These are phyloP conservation scores for Eutrema yunnanense DNA, from an alignment of 345 rosid genomes.

Conservation along the genomic window DNA sequence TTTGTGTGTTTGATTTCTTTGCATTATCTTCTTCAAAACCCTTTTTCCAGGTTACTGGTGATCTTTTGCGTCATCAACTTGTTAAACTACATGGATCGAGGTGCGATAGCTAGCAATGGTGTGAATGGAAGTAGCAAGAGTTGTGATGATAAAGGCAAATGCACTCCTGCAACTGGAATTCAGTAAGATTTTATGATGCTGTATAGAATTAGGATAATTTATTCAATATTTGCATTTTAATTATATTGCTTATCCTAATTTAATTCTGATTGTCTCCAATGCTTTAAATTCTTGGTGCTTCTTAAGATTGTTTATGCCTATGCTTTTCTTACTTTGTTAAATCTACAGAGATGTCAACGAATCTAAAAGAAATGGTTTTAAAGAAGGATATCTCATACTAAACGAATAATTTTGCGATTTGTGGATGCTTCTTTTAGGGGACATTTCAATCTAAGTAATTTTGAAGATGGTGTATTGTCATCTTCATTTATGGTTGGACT, in stretches of 20 bases:
- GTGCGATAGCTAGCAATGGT: slow-evolving; percentile 89
- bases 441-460: slow-evolving; percentile 63
- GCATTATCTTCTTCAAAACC: not conserved
- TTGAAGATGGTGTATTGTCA: slow-evolving; percentile 86
- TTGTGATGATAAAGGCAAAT: slow-evolving; percentile 56
- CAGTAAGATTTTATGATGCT: slow-evolving; percentile 46
- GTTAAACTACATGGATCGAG: slow-evolving; percentile 85
- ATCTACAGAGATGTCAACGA: no score
- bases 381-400: no score
- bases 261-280: no score
- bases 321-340: not conserved
- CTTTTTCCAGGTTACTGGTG: slow-evolving; percentile 46
- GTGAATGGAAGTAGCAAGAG: slow-evolving; percentile 68
- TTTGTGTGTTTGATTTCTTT: not conserved
- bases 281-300: not conserved
- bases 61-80: slow-evolving; percentile 80
- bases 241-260: no score
- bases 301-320: no score
- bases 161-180: slow-evolving; percentile 68
- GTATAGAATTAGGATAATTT: not conserved
- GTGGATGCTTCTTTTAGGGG: slow-evolving; percentile 42
- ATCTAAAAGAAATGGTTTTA: no score
- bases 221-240: not conserved
- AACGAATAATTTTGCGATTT: no score
- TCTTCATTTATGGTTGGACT: slow-evolving; percentile 97